Evolutionary conservation across 208 protist species (phyloP).

Genomic region (Naegleria fowleri): DNA sequence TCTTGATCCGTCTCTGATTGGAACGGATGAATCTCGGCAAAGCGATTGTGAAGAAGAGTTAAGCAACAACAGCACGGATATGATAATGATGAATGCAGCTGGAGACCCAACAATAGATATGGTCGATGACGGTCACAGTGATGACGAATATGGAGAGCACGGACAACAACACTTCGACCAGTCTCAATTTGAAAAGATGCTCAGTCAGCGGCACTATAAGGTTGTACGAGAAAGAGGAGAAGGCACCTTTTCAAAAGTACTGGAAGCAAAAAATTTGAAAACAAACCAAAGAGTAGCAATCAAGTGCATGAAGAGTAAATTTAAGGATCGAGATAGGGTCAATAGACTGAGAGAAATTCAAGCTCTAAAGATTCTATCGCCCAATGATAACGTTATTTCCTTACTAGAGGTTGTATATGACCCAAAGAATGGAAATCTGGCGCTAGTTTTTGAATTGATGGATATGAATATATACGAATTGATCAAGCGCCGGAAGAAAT

Average conservation of each 20-base stretch:
- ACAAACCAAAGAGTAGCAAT: slow-evolving; percentile 84
- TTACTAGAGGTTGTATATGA: slow-evolving; percentile 90
- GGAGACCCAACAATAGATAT: not conserved
- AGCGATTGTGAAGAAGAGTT: not conserved
- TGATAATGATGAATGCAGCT: not conserved
- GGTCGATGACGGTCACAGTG: not conserved
- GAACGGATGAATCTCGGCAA: not conserved
- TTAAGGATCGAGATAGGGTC: slow-evolving; percentile 82
- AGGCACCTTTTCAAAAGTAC: slow-evolving; percentile 93
- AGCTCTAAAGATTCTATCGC: slow-evolving; percentile 73
- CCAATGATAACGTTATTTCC: slow-evolving; percentile 88
- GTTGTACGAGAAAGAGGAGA: slow-evolving; percentile 91
- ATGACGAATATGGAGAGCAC: not conserved
- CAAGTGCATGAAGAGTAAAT: slow-evolving; percentile 94
- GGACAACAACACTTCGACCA: not conserved
- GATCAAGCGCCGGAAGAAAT: slow-evolving; percentile 69
- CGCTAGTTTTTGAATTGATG: slow-evolving; percentile 94
- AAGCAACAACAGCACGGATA: not conserved
- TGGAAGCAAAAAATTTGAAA: slow-evolving; percentile 84
- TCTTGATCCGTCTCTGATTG: not conserved
- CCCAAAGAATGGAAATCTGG: slow-evolving; percentile 72
- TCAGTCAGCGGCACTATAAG: slow-evolving; percentile 55
- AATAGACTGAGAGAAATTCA: slow-evolving; percentile 95
- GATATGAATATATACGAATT: slow-evolving; percentile 95
- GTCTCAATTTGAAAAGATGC: not conserved